These are phyloP conservation scores for Thielaviopsis euricoi DNA, from an alignment of 2,329 filamentous ascomycete genomes.

Conservation along the genomic window DNA sequence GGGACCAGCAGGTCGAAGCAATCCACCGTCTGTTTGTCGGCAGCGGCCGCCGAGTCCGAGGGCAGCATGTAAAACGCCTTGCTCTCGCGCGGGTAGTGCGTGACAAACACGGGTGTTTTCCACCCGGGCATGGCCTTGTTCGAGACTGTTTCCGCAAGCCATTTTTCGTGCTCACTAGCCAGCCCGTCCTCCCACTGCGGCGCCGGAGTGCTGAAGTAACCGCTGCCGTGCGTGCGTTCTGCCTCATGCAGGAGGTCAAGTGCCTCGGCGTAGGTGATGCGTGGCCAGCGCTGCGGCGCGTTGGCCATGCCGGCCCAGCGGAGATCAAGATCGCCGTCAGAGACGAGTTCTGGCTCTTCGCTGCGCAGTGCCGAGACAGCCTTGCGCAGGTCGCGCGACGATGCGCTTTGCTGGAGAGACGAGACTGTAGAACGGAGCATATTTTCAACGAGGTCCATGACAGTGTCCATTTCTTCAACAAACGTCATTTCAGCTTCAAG, in stretches of 20 bases:
- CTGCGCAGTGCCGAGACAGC: conserved; percentile 15
- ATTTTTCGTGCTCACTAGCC: conserved; percentile 86
- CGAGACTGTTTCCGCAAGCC: conserved; percentile 53
- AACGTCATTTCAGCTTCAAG: conserved; percentile 84
- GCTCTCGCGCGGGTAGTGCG: conserved; percentile 71
- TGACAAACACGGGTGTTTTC: conserved; percentile 67
- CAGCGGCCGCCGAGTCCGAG: neutral
- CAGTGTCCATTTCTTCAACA: conserved; percentile 45
- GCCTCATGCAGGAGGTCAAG: conserved; percentile 50
- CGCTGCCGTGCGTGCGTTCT: conserved; percentile 17
- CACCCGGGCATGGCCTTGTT: conserved; percentile 27
- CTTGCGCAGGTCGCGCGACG: conserved; percentile 27
- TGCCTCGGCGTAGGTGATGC: conserved; percentile 69
- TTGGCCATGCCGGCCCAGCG: conserved; percentile 57
- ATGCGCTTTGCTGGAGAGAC: conserved; percentile 25
- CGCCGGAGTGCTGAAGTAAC: conserved; percentile 43
- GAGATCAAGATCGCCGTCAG: conserved; percentile 32
- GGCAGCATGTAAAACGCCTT: conserved; percentile 69
- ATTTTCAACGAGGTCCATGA: conserved; percentile 69
- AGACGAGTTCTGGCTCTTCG: conserved; percentile 20
- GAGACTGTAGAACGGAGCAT: conserved; percentile 45
- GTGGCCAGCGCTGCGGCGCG: conserved; percentile 44
- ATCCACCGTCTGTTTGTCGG: conserved; percentile 45
- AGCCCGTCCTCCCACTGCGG: conserved; percentile 60
- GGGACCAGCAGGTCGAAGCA: conserved; percentile 85